Evolutionary conservation across 2,329 filamentous ascomycete species (phyloP).

Genomic region (Anthostomella pinea): DNA sequence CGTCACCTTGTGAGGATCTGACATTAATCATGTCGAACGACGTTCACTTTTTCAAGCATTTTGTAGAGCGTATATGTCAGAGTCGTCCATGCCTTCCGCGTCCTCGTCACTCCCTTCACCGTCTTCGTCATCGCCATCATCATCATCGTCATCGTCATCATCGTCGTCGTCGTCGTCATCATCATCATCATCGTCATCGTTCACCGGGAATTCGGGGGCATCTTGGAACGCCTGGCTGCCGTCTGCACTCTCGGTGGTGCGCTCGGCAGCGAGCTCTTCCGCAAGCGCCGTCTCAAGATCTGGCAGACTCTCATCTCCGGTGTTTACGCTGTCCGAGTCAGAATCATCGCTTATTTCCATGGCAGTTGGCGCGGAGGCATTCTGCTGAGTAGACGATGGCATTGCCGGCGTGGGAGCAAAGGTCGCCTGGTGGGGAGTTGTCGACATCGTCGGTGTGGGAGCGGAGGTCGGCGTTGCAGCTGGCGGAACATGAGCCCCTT

Average conservation of each 20-base stretch:
- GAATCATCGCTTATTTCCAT: constrained; percentile 9
- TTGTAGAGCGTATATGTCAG: too few species aligned
- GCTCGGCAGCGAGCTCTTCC: neutral
- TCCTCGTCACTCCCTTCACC: too few species aligned
- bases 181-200: too few species aligned
- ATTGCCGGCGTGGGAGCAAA: neutral
- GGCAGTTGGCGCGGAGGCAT: neutral
- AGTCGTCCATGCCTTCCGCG: too few species aligned
- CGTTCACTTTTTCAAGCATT: too few species aligned
- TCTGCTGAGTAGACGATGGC: neutral
- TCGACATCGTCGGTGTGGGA: neutral
- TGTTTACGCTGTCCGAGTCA: constrained; percentile 2
- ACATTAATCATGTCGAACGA: too few species aligned
- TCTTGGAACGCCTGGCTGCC: neutral
- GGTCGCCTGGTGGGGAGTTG: neutral
- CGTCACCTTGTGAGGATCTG: too few species aligned
- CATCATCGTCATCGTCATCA: too few species aligned
- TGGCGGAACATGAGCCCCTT: neutral
- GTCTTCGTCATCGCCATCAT: too few species aligned
- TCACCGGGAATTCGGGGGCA: neutral
- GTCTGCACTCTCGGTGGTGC: neutral
- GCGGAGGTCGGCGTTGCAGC: constrained; percentile 1
- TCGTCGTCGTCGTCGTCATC: too few species aligned
- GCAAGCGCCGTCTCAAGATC: constrained; percentile 3
- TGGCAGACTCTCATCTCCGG: constrained; percentile 6